Conservation (phyloP, 257 asterid genomes). For the Jacaranda copaia region DNA sequence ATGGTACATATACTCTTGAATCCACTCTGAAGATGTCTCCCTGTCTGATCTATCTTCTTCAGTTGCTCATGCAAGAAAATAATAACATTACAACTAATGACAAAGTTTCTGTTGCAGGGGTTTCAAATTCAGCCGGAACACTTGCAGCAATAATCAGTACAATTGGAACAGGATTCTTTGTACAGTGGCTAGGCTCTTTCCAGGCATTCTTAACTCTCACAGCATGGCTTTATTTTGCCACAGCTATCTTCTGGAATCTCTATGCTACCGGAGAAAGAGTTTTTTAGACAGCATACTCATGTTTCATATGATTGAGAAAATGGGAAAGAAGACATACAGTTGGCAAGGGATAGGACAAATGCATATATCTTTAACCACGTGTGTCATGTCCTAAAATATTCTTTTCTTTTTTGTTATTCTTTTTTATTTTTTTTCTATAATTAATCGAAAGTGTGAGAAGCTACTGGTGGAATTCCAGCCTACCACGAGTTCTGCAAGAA, state of each 20-base stretch:
- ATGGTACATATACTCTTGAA: constrained; percentile 55
- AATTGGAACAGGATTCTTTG: constrained; percentile 88
- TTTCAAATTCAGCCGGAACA: constrained; percentile 95
- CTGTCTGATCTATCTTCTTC: background rate
- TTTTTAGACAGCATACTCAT: constrained; percentile 46
- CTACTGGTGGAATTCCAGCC: too few species aligned
- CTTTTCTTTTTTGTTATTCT: background rate
- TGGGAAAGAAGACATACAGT: too few species aligned
- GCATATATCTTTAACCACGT: too few species aligned
- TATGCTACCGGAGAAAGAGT: constrained; percentile 93
- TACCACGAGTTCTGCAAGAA: background rate
- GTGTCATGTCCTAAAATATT: background rate
- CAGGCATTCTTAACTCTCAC: constrained; percentile 90
- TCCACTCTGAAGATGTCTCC: background rate
- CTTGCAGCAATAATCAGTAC: constrained; percentile 93
- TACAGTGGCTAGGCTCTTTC: constrained; percentile 94
- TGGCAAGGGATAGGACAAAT: too few species aligned
- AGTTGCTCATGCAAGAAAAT: too few species aligned
- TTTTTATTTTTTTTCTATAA: too few species aligned
- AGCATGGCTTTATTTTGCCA: constrained; percentile 79
- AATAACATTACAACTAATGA: background rate
- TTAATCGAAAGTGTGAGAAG: background rate
- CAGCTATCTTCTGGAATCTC: constrained; percentile 85
- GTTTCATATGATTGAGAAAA: background rate
- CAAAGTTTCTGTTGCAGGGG: constrained; percentile 53